A percentile compares a stretch with the other conserved stretches of the same genome.
Evolutionary conservation across 768 basidiomycete species (phyloP).

Genomic region (Peribolospora kevripleyi): DNA sequence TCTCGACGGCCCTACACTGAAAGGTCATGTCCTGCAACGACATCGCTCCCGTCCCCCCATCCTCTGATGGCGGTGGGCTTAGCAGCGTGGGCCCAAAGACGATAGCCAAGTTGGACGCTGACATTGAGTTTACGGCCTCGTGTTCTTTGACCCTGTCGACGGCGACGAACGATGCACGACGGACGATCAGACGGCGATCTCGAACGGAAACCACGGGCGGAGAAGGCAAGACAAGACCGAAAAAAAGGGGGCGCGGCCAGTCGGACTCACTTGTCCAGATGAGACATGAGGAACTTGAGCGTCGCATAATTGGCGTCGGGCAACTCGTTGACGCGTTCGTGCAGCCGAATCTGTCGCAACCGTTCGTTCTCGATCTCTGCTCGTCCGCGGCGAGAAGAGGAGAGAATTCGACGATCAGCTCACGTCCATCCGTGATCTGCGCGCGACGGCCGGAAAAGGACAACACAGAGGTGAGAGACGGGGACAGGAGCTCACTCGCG

Average conservation of each 20-base stretch:
- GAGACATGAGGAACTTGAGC: constrained; percentile 80
- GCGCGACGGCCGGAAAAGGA: not conserved
- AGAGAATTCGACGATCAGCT: not conserved
- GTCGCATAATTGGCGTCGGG: constrained; percentile 98
- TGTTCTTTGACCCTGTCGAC: constrained; percentile 43
- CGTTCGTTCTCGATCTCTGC: constrained; percentile 80
- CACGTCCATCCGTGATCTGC: not conserved
- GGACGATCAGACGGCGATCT: not conserved
- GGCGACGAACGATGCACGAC: not conserved
- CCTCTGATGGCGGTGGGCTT: constrained; percentile 31
- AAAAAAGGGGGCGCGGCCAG: not conserved
- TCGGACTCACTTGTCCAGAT: constrained; percentile 50
- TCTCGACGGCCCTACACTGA: constrained; percentile 59
- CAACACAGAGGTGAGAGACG: not conserved
- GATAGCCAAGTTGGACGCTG: constrained; percentile 73
- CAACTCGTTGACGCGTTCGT: constrained; percentile 90
- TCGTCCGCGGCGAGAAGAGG: not conserved
- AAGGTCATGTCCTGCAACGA: constrained; percentile 25
- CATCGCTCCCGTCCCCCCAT: constrained; percentile 15
- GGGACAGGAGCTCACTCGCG: constrained; percentile 38
- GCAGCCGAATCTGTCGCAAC: constrained; percentile 77
- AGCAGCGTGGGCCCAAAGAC: constrained; percentile 97
- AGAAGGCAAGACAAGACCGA: not conserved
- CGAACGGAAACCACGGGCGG: not conserved
- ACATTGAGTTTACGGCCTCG: constrained; percentile 68